Base-by-base conservation (phyloP, 1,284 basidiomycete genomes). In the Ustilago trichophora region DNA sequence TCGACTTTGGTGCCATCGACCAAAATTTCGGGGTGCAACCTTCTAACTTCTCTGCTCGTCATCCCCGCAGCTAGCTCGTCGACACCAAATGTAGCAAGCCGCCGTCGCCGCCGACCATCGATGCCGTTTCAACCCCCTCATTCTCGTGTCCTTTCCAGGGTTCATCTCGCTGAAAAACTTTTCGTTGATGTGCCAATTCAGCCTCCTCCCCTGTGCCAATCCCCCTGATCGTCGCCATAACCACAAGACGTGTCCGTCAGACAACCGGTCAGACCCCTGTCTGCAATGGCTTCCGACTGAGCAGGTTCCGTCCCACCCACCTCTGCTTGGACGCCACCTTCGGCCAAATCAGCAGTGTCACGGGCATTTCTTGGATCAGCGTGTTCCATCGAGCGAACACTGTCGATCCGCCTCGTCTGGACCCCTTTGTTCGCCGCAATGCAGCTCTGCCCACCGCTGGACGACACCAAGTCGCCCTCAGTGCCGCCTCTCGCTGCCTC, bases 301-400 rank as follows among this genome's bases (percentile, higher is more conserved):
- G 31, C 29, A 22, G 25, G 34, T 21, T 26, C 33, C 41, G 22
- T 51, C 46, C 42, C 40, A 46, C 50, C 31, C 35, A 27, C 24
- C 53, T 52, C 54, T 51, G 41, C 42, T 57, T 19, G 38, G 33
- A 13, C 33, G 50, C 60, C 45, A 22, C 18, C 36, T 40, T 49
- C 60, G 44, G 54, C 50, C 60, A 57, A 43, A 48, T 53, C 33
- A 53, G 40, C 54, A 35, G 53, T 64, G 25, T 64, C 49, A 49
- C 49, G 53, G 54, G 54, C 60, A 57, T 64, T 49, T 64, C 60
- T 34, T 27, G 33, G 60, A 64, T 53, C 60, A 48, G 33, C 49
- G 44, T 21, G 42, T 41, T 64, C 44, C 44, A 52, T 42, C 15
- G 36, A 13, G 25, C 44, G 29, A 29, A 64, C 49, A 64, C 60